Percentiles rank a stretch among this genome's conserved stretches.
Conservation (phyloP, 2,329 filamentous ascomycete species). For the Grosmannia clavigera region DNA sequence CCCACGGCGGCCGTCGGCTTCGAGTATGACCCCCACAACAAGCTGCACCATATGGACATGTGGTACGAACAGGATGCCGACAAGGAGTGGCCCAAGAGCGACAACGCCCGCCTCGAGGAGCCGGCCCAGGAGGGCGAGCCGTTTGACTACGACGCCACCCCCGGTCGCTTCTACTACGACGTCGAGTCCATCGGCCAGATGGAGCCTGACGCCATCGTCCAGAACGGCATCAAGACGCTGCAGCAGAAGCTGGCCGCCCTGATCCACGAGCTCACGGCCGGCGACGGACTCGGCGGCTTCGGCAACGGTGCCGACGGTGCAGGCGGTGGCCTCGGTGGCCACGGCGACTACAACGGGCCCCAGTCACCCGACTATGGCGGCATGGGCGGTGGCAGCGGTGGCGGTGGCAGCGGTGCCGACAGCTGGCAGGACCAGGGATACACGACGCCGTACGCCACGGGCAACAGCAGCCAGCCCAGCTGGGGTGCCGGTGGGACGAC, state of each 20-base stretch:
- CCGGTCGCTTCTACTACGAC: conserved; percentile 81
- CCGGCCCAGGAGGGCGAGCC: conserved; percentile 68
- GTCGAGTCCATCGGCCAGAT: conserved; percentile 82
- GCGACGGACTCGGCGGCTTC: conserved; percentile 23
- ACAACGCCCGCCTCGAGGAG: conserved; percentile 70
- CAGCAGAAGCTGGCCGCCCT: conserved; percentile 82
- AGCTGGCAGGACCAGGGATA: conserved; percentile 53
- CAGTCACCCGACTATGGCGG: conserved; percentile 55
- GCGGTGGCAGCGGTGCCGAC: conserved; percentile 27
- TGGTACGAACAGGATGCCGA: conserved; percentile 85
- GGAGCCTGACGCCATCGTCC: conserved; percentile 79
- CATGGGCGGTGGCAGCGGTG: conserved; percentile 28
- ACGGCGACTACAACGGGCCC: conserved; percentile 49
- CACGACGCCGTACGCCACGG: conserved; percentile 46
- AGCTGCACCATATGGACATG: conserved; percentile 78
- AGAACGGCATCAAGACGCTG: conserved; percentile 75
- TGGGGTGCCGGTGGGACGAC: conserved; percentile 49
- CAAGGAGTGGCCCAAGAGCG: conserved; percentile 78
- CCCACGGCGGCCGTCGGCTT: conserved; percentile 87
- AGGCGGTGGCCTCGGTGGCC: background rate
- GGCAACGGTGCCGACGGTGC: conserved; percentile 34
- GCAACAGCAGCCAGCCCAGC: conserved; percentile 40
- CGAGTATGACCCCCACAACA: conserved; percentile 97
- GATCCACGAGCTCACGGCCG: conserved; percentile 37
- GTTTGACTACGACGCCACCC: conserved; percentile 84